phyloP scores from a whole-genome alignment of 164 flowering plant genomes.

The Stephania yunnanensis region DNA sequence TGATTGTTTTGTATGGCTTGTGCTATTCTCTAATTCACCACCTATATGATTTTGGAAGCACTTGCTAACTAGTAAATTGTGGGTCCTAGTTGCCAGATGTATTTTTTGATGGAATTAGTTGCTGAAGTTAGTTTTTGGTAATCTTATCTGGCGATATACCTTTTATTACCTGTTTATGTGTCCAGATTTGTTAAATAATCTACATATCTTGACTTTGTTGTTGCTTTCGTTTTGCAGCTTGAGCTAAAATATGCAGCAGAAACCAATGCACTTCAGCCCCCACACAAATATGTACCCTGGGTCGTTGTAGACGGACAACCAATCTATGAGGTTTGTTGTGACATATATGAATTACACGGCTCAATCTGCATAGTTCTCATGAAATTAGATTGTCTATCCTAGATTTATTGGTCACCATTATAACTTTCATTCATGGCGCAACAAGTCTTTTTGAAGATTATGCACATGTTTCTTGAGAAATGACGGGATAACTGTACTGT shows the following conservation, averaged over 20 bases:
- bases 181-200: background rate
- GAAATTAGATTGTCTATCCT: no score
- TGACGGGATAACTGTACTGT: background rate
- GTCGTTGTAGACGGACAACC: conserved; percentile 80
- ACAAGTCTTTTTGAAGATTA: no score
- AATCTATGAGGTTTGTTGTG: conserved; percentile 56
- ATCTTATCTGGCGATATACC: background rate
- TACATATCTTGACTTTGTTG: background rate
- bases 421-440: no score
- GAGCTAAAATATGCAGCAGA: conserved; percentile 62
- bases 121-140: background rate
- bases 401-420: no score
- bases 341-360: no score
- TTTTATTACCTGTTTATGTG: background rate
- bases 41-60: background rate
- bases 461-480: background rate
- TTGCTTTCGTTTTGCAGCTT: conserved; percentile 48
- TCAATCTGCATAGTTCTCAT: no score
- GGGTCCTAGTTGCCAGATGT: background rate
- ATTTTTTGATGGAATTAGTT: background rate
- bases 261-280: conserved; percentile 67
- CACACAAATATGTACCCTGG: conserved; percentile 91
- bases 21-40: background rate
- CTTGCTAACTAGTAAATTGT: background rate
- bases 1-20: background rate